phyloP scores from a whole-genome alignment of 768 basidiomycete species.

The Holtermanniella nyarrowii region DNA sequence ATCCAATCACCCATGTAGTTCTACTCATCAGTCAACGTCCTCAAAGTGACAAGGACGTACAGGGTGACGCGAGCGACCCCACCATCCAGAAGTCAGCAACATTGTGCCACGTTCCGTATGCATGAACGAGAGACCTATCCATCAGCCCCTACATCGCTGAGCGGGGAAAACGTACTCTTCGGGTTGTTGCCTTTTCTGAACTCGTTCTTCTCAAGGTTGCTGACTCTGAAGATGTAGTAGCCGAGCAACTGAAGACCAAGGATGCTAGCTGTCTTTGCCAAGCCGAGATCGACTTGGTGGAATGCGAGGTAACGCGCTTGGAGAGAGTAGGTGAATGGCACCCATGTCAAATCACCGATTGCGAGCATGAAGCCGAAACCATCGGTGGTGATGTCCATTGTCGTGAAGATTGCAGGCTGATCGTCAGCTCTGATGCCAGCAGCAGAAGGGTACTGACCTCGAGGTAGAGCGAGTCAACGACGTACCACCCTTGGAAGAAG shows the following conservation, averaged over 20 bases:
- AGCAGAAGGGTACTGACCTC: constrained; percentile 50
- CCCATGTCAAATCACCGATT: constrained; percentile 83
- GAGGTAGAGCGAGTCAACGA: constrained; percentile 75
- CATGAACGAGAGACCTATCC: constrained; percentile 63
- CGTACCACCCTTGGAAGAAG: constrained; percentile 76
- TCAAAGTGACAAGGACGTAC: constrained; percentile 13
- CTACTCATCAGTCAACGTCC: constrained; percentile 7
- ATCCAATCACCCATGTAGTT: constrained; percentile 42
- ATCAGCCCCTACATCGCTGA: not conserved
- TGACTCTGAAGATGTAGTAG: constrained; percentile 78
- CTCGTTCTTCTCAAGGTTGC: constrained; percentile 90
- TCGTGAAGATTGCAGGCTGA: constrained; percentile 77
- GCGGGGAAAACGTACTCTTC: constrained; percentile 55
- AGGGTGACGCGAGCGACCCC: constrained; percentile 87
- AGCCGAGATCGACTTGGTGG: constrained; percentile 66
- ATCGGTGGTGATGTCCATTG: constrained; percentile 96
- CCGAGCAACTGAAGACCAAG: constrained; percentile 59
- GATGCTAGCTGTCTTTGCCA: constrained; percentile 50
- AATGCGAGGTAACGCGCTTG: constrained; percentile 95
- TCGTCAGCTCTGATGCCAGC: not conserved
- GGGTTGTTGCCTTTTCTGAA: constrained; percentile 90
- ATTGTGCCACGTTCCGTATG: constrained; percentile 77
- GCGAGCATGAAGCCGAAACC: constrained; percentile 98
- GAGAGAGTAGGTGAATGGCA: constrained; percentile 86
- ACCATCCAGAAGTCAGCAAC: constrained; percentile 91